These are phyloP conservation scores for Calonectria hawksworthii DNA, from an alignment of 2,329 filamentous ascomycete species.

Conservation along the genomic window DNA sequence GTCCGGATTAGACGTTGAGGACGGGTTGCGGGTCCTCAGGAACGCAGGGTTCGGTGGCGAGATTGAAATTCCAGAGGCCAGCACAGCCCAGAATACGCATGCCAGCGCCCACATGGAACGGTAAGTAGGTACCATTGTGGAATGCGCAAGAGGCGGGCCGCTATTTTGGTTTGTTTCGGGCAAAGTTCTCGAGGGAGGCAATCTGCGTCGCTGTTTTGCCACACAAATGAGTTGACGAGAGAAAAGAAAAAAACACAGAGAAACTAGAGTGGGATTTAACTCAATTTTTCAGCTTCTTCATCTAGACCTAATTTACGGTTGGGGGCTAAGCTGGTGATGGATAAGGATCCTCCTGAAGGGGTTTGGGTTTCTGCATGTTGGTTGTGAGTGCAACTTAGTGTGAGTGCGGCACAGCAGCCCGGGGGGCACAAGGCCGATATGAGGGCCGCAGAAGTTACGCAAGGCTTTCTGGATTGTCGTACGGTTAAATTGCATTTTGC, in stretches of 20 bases:
- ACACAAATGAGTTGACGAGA: background rate
- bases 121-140: background rate
- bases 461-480: background rate
- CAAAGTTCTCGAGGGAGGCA: background rate
- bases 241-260: background rate
- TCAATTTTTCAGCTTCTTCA: background rate
- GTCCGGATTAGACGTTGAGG: background rate
- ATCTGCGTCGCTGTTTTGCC: background rate
- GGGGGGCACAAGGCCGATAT: background rate
- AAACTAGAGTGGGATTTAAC: background rate
- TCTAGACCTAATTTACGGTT: background rate
- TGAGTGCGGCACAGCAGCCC: background rate
- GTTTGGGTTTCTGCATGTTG: constrained; percentile 24
- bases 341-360: constrained; percentile 7
- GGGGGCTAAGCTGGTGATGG: background rate
- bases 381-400: background rate
- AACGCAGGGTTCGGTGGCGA: background rate
- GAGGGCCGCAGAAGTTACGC: background rate
- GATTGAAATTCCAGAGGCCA: constrained; percentile 7
- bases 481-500: background rate
- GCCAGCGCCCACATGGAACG: background rate
- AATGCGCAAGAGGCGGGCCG: background rate
- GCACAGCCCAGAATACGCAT: background rate
- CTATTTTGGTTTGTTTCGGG: background rate
- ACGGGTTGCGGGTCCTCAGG: constrained; percentile 1